phyloP scores from a whole-genome alignment of 768 basidiomycete genomes.

The Hericium alpestre region DNA sequence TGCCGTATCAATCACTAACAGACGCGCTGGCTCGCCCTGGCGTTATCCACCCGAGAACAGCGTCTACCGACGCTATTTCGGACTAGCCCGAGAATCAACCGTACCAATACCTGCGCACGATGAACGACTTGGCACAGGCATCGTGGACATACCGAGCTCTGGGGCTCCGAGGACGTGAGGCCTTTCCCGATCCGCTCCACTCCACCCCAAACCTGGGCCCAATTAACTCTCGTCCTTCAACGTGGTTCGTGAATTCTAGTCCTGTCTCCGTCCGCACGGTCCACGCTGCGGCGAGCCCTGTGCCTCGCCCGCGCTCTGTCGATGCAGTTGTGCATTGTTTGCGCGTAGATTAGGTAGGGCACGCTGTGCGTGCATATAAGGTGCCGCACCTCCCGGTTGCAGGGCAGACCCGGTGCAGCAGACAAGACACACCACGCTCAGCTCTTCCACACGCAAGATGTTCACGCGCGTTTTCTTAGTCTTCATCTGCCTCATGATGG shows the following conservation, averaged over 20 bases:
- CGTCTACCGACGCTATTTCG: neutral
- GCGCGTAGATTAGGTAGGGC: neutral
- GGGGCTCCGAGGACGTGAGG: neutral
- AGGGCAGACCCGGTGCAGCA: neutral
- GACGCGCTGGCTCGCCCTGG: too few species aligned
- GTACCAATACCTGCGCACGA: neutral
- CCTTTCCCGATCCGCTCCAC: neutral
- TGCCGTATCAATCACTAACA: too few species aligned
- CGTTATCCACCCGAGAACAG: too few species aligned
- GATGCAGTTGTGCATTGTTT: neutral
- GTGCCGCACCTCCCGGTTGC: neutral
- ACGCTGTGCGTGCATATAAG: neutral
- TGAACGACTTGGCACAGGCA: neutral
- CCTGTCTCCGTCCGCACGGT: neutral
- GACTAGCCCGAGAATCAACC: neutral
- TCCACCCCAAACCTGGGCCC: neutral
- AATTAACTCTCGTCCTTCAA: neutral
- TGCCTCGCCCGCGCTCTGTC: neutral
- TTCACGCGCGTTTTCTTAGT: constrained; percentile 1
- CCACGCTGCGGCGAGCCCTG: neutral
- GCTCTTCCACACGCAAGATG: neutral
- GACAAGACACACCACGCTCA: neutral
- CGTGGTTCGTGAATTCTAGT: neutral
- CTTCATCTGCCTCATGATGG: constrained; percentile 2
- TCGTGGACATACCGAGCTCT: neutral